Conservation (phyloP, 1,139 yeast species). For the Suhomyces bolitotheri region DNA sequence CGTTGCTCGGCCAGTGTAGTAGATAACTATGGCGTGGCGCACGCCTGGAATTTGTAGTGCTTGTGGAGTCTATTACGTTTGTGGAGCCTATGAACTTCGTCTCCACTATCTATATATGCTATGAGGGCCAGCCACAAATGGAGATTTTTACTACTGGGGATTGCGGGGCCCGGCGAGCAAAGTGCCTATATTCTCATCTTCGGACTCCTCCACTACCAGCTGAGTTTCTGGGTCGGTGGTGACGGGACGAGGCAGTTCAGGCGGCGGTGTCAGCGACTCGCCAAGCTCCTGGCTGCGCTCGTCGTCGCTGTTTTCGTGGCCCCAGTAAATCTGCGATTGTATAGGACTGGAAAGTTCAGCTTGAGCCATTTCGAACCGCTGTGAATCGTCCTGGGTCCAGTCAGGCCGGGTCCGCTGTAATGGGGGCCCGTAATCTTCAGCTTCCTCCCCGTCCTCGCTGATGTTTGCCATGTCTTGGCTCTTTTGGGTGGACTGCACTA, state of each 20-base stretch:
- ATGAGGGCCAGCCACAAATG: too few species aligned
- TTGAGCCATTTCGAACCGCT: neutral
- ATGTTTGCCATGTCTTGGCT: neutral
- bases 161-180: slow-evolving; percentile 6
- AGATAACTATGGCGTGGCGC: too few species aligned
- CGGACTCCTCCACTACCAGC: slow-evolving; percentile 18
- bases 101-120: too few species aligned
- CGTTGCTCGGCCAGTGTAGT: too few species aligned
- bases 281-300: too few species aligned
- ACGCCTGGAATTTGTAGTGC: too few species aligned
- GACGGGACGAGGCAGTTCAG: too few species aligned
- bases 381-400: neutral
- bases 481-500: slow-evolving; percentile 8
- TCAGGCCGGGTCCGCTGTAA: neutral
- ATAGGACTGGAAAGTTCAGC: neutral
- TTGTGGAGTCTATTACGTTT: neutral
- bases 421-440: neutral
- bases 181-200: slow-evolving; percentile 15
- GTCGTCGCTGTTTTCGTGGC: neutral
- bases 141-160: too few species aligned
- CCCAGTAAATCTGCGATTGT: neutral
- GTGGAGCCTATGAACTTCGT: neutral
- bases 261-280: too few species aligned
- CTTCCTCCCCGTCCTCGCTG: neutral
- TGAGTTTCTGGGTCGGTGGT: slow-evolving; percentile 1